phyloP scores from a whole-genome alignment of 129 eudicot species.

The Flaveria linearis region DNA sequence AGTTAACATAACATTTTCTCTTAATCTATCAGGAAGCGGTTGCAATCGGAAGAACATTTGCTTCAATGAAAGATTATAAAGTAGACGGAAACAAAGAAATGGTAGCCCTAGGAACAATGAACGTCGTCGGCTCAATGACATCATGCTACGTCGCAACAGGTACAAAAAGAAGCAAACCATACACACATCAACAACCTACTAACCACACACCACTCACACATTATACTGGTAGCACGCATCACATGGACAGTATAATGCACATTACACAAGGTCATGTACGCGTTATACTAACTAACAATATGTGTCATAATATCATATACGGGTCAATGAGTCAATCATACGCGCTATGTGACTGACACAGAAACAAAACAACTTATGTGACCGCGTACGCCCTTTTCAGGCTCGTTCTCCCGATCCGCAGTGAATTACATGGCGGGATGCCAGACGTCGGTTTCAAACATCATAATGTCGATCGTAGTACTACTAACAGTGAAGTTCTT shows the following conservation, averaged over 20 bases:
- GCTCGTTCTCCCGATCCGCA: slow-evolving; percentile 74
- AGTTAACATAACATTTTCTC: neutral
- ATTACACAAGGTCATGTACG: no score
- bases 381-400: slow-evolving; percentile 26
- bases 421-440: slow-evolving; percentile 84
- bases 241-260: no score
- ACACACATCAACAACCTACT: no score
- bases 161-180: neutral
- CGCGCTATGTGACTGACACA: no score
- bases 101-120: slow-evolving; percentile 87
- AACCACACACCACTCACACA: no score
- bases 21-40: slow-evolving; percentile 68
- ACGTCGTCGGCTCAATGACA: slow-evolving; percentile 77
- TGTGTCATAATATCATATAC: no score
- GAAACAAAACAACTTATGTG: no score
- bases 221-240: no score
- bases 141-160: slow-evolving; percentile 89
- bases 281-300: no score
- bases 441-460: slow-evolving; percentile 70
- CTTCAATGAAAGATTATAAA: slow-evolving; percentile 76
- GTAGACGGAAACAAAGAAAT: slow-evolving; percentile 88
- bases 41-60: slow-evolving; percentile 89
- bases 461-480: slow-evolving; percentile 72
- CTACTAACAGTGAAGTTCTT: slow-evolving; percentile 57
- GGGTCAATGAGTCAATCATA: no score